Evolutionary conservation across 139 green algal species (phyloP), one percentile per base, ranked within the genome.

Genomic region (Coelastrella sp.): DNA sequence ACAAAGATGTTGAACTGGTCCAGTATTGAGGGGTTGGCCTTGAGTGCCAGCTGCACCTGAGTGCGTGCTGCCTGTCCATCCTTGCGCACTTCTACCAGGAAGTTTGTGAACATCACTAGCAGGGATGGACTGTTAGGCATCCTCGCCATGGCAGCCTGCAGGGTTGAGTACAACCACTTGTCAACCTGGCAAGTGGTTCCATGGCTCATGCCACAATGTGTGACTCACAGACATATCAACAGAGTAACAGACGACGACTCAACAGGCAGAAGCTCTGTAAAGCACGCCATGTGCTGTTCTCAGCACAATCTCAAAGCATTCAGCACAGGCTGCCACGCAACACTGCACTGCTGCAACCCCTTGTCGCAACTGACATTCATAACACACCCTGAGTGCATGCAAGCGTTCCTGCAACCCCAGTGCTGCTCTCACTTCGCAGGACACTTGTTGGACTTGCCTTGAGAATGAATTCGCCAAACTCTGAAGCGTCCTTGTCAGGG

Each of bases 21-120:
- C 10, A 94, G 61, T 7, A 93, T 13, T 3, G 47, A 77, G 4
- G 92, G 92, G 10, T 16, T 23, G 23, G 83, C 64, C 61, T 93
- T 92, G 10, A 78, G 23, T 0, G 90, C 92, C 54, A 93, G 76
- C 87, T 94, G 92, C 88, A 94, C 87, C 87, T 93, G 90, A 20
- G 90, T 94, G 23, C 92, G 78, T 0, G 60, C 76, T 0, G 85
- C 84, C 17, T 92, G 90, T 16, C 23, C 66, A 61, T 88, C 58
- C 32, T 83, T 83, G 19, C 65, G 19, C 22, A 87, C 66, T 73
- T 93, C 92, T 68, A 94, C 80, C 66, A 92, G 58, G 64, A 91
- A 91, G 74, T 92, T 93, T 79, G 90, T 74, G 59, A 89, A 90
- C 73, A 93, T 88, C 61, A 94, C 79, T 17, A 92, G 87, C 23